Conservation (phyloP, 805 yeast species). For the Ascoidea rubescens region DNA sequence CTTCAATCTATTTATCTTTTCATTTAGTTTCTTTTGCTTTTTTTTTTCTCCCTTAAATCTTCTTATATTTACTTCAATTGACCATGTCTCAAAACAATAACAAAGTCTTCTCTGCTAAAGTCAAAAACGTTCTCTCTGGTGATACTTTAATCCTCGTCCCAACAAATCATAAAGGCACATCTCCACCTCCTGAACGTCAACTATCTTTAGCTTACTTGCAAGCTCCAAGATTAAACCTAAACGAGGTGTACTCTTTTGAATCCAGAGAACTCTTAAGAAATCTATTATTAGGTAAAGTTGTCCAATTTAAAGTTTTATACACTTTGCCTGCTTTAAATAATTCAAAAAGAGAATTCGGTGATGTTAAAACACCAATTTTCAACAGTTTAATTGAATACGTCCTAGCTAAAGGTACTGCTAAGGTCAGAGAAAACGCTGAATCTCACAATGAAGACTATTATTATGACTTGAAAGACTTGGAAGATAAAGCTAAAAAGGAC, state of each 20-base stretch:
- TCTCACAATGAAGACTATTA: conserved; percentile 29
- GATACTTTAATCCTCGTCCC: conserved; percentile 57
- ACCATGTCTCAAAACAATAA: not conserved
- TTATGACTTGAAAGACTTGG: conserved; percentile 23
- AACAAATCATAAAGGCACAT: conserved; percentile 19
- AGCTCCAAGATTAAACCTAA: conserved; percentile 34
- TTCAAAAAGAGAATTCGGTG: conserved; percentile 60
- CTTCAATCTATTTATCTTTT: no score
- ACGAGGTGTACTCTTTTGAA: conserved; percentile 37
- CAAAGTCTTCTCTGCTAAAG: conserved; percentile 34
- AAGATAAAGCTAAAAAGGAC: conserved; percentile 36
- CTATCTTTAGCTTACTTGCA: conserved; percentile 53
- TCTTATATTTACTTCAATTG: no score
- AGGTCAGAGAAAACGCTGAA: conserved; percentile 40
- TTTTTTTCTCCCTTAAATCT: no score
- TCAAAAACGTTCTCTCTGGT: conserved; percentile 56
- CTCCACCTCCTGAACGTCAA: conserved; percentile 37
- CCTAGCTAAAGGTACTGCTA: conserved; percentile 46
- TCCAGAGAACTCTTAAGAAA: conserved; percentile 49
- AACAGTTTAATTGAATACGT: conserved; percentile 41
- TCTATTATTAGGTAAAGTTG: conserved; percentile 47
- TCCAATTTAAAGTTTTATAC: conserved; percentile 45
- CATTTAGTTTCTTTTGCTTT: no score
- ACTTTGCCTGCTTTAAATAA: conserved; percentile 23
- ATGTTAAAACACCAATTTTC: conserved; percentile 50